Conservation (phyloP, 1,284 basidiomycete species). For the Tilletia indica region DNA sequence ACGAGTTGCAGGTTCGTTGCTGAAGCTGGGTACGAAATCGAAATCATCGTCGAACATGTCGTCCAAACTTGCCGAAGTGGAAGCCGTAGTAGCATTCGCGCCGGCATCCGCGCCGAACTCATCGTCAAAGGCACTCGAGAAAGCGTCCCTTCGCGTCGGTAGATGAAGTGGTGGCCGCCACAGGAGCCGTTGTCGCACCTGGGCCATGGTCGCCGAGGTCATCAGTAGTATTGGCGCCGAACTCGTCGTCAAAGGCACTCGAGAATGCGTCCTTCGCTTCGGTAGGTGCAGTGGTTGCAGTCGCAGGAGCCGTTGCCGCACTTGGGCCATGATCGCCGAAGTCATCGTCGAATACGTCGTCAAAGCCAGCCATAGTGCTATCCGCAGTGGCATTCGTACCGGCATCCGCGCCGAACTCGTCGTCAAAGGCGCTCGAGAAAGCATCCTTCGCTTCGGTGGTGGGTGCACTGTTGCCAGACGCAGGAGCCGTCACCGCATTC, state of each 20-base stretch:
- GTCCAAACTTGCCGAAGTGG: conserved; percentile 34
- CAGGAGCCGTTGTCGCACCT: conserved; percentile 25
- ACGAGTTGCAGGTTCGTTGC: neutral
- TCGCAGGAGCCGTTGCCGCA: conserved; percentile 20
- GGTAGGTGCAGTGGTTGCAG: conserved; percentile 28
- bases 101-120: neutral
- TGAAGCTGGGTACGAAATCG: conserved; percentile 50
- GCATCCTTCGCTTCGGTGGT: conserved; percentile 21
- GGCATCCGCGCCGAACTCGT: conserved; percentile 44
- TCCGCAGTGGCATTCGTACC: conserved; percentile 10
- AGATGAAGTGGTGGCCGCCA: conserved; percentile 22
- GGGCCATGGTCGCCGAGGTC: conserved; percentile 63
- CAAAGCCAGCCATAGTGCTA: conserved; percentile 29
- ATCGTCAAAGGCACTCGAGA: neutral
- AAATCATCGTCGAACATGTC: conserved; percentile 50
- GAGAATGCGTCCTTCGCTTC: conserved; percentile 19
- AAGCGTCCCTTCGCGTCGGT: neutral
- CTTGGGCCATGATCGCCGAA: conserved; percentile 62
- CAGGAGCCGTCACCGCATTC: conserved; percentile 25
- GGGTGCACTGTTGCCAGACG: conserved; percentile 28
- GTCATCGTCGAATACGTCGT: conserved; percentile 61
- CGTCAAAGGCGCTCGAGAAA: conserved; percentile 27
- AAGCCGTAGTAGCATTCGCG: neutral
- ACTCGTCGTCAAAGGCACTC: conserved; percentile 40
- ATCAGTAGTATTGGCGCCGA: conserved; percentile 57